These are phyloP conservation scores for Juglanconis oblonga DNA, from an alignment of 2,329 filamentous ascomycete species.

Conservation along the genomic window DNA sequence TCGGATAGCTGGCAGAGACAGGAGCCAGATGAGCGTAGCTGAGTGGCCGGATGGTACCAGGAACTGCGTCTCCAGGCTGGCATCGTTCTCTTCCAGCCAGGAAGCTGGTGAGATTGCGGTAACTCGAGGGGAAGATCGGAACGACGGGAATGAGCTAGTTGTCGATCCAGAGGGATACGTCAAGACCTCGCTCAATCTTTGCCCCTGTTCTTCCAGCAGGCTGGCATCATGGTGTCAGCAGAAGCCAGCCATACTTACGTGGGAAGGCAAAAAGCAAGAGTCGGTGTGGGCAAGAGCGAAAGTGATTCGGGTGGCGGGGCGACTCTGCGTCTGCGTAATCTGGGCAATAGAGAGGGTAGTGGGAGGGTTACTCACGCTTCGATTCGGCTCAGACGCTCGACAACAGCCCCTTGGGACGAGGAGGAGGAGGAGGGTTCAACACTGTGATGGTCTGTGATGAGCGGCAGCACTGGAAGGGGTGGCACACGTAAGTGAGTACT, in stretches of 20 bases:
- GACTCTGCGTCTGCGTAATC: conserved; percentile 23
- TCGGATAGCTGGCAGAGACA: conserved; percentile 31
- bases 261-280: conserved; percentile 22
- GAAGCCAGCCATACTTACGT: conserved; percentile 21
- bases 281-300: background rate
- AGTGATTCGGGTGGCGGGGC: conserved; percentile 1
- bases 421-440: conserved; percentile 26
- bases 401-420: conserved; percentile 31
- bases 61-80: conserved; percentile 30
- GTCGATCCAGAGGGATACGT: conserved; percentile 4
- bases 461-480: background rate
- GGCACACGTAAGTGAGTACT: background rate
- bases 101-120: conserved; percentile 16
- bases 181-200: conserved; percentile 19
- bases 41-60: conserved; percentile 34
- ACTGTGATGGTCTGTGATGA: conserved; percentile 18
- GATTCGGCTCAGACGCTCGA: conserved; percentile 36
- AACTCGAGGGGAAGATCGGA: conserved; percentile 11
- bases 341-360: conserved; percentile 17
- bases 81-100: conserved; percentile 21
- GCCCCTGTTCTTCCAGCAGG: conserved; percentile 25
- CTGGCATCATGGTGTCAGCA: conserved; percentile 7
- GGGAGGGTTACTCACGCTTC: conserved; percentile 24
- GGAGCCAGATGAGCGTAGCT: conserved; percentile 30
- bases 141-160: conserved; percentile 8